Evolutionary conservation across 805 yeast species (phyloP).

Genomic region (Gaillardinia entomophila): DNA sequence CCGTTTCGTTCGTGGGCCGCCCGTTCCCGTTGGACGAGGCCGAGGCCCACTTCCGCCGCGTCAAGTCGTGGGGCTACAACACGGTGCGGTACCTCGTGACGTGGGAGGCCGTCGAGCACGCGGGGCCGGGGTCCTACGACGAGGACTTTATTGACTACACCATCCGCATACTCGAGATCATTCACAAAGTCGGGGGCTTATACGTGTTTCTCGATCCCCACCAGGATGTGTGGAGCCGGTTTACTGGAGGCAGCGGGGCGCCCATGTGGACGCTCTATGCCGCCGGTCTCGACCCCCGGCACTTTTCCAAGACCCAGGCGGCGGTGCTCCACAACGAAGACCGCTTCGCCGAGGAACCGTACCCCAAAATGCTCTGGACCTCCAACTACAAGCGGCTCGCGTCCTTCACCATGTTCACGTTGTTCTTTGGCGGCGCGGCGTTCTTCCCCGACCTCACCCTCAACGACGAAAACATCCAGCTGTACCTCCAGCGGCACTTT

Average conservation of each 20-base stretch:
- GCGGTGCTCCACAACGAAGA: slow-evolving; percentile 65
- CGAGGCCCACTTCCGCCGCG: slow-evolving; percentile 56
- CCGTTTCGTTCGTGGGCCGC: slow-evolving; percentile 74
- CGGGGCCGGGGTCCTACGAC: slow-evolving; percentile 81
- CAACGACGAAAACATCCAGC: slow-evolving; percentile 72
- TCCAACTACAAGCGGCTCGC: slow-evolving; percentile 78
- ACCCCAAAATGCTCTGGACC: slow-evolving; percentile 90
- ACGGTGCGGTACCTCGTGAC: slow-evolving; percentile 69
- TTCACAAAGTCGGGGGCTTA: slow-evolving; percentile 61
- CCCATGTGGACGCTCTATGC: slow-evolving; percentile 91
- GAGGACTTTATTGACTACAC: slow-evolving; percentile 69
- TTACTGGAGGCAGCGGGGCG: slow-evolving; percentile 87
- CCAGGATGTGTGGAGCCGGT: slow-evolving; percentile 92
- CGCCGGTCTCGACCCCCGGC: slow-evolving; percentile 77
- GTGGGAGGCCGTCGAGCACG: slow-evolving; percentile 92
- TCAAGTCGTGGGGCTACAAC: slow-evolving; percentile 80
- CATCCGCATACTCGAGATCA: slow-evolving; percentile 50
- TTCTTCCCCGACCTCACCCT: slow-evolving; percentile 74
- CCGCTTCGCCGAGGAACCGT: slow-evolving; percentile 35
- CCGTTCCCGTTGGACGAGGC: slow-evolving; percentile 79
- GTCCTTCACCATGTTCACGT: slow-evolving; percentile 73
- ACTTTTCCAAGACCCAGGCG: slow-evolving; percentile 70
- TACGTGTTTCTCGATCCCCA: slow-evolving; percentile 84
- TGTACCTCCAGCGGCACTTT: slow-evolving; percentile 63
- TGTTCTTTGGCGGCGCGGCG: slow-evolving; percentile 72